These are phyloP conservation scores for Blastobotrys elegans DNA, from an alignment of 1,139 yeast genomes.

Conservation along the genomic window DNA sequence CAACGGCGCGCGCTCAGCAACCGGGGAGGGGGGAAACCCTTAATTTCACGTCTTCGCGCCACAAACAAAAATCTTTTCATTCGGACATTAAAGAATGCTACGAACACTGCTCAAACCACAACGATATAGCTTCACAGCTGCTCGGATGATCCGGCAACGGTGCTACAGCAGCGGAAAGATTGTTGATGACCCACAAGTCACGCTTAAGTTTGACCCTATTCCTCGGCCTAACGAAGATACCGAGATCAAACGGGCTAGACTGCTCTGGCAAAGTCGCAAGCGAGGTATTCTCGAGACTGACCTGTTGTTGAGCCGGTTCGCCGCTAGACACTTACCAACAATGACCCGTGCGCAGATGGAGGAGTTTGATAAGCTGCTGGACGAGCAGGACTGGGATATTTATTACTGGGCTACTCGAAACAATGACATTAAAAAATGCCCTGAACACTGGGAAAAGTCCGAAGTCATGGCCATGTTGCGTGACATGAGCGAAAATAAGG, in stretches of 20 bases:
- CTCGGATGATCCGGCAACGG: background rate
- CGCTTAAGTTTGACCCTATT: slow-evolving; percentile 60
- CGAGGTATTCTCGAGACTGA: slow-evolving; percentile 96
- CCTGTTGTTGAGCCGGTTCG: slow-evolving; percentile 76
- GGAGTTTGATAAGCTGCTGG: slow-evolving; percentile 80
- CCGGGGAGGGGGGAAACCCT: no score
- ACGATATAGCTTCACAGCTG: background rate
- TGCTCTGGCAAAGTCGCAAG: slow-evolving; percentile 87
- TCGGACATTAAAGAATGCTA: no score
- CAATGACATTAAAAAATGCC: slow-evolving; percentile 74
- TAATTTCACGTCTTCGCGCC: no score
- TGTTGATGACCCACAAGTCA: slow-evolving; percentile 16
- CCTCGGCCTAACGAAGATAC: slow-evolving; percentile 66
- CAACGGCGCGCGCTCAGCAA: no score
- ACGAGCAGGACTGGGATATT: slow-evolving; percentile 97
- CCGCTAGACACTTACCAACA: slow-evolving; percentile 59
- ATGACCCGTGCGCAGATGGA: slow-evolving; percentile 66
- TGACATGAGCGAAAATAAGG: slow-evolving; percentile 67
- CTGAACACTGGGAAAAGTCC: slow-evolving; percentile 75
- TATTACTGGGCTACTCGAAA: slow-evolving; percentile 95
- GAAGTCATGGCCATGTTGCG: slow-evolving; percentile 62
- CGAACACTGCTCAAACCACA: background rate
- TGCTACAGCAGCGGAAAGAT: background rate
- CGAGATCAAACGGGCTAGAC: slow-evolving; percentile 75
- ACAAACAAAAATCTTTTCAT: no score